A percentile compares a stretch with the other conserved stretches of the same genome.
phyloP scores from a whole-genome alignment of 176 grass and related monocot genomes.

The Paspalum notatum region DNA sequence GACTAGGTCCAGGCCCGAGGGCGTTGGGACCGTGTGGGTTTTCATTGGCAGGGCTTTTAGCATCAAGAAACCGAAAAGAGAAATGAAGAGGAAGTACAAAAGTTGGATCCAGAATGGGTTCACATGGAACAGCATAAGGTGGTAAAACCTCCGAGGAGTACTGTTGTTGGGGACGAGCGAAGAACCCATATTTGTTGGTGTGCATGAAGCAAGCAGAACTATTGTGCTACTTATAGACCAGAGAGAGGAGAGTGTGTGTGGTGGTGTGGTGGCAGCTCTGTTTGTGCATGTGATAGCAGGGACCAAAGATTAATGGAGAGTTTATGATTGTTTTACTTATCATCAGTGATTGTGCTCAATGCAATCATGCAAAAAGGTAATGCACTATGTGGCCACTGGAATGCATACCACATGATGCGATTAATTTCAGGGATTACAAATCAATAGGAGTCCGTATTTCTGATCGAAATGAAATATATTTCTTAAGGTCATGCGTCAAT shows the following conservation, averaged over 20 bases:
- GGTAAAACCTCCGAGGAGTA: slow-evolving; percentile 11
- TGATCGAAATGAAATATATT: no score
- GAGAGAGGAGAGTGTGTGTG: background rate
- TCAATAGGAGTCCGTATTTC: background rate
- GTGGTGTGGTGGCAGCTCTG: background rate
- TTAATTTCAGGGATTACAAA: background rate
- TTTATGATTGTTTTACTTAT: slow-evolving; percentile 25
- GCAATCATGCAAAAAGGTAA: slow-evolving; percentile 4
- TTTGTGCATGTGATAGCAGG: background rate
- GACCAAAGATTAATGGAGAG: background rate
- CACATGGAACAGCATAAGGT: slow-evolving; percentile 43
- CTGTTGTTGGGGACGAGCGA: background rate
- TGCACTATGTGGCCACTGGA: background rate
- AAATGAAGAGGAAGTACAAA: slow-evolving; percentile 59
- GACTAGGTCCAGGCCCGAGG: slow-evolving; percentile 52
- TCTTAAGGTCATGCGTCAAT: no score
- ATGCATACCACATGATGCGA: no score
- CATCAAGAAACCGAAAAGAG: slow-evolving; percentile 52
- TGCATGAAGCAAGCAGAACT: slow-evolving; percentile 1
- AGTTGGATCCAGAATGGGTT: slow-evolving; percentile 72
- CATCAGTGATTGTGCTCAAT: background rate
- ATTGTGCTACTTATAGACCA: slow-evolving; percentile 24
- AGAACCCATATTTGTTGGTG: background rate
- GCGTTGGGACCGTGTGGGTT: background rate
- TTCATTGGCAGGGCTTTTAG: slow-evolving; percentile 56